Base-by-base conservation (phyloP, 208 protist species). In the Acanthamoeba healyi region DNA sequence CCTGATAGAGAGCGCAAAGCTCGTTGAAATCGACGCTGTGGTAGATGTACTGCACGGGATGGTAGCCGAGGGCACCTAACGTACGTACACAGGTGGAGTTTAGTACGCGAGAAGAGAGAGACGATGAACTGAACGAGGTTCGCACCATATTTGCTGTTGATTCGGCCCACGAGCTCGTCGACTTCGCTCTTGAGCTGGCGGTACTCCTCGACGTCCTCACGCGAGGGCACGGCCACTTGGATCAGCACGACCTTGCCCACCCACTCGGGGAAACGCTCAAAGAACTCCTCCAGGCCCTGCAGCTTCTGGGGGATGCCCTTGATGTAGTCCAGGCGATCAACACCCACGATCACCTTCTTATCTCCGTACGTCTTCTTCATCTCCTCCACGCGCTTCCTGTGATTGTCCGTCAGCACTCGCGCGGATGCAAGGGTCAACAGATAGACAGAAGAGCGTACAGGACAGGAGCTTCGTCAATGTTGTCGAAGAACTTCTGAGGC, bases 271-370 rank as follows among this genome's bases (percentile, higher is more conserved):
- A 96, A 96, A 3, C 58, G 96, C 92, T 96, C 61, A 26, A 97
- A 94, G n/a, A 97, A 94, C 32, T 67, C 77, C 88, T 97, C 95
- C 10, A 97, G 94, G 1, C 97, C 97, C 29, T 94, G 70, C 12
- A 98, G 94, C 86, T 98, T 98, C 7, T 98, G 96, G 24, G 96
- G 96, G 22, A 98, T 65, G 70, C 97, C 97, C 89, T 98, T 98
- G 88, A 98, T 98, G 72, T 98, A 98, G 65, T 98, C 97, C 5
- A 98, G 89, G 34, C 97, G 84, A 93, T 98, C 97, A 19, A 98
- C 94, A n/a, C 97, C 97, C 54, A 98, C 63, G 7, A 98, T 77
- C 3, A 98, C 94, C 54, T 94, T 97, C 58, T 95, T 89, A n/a
- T 95, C 97, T 2, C 94, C 74, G 54, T 97, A 98, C 17, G 77